Evolutionary conservation across 2,329 filamentous ascomycete genomes (phyloP).

Genomic region (Fusarium longipes): DNA sequence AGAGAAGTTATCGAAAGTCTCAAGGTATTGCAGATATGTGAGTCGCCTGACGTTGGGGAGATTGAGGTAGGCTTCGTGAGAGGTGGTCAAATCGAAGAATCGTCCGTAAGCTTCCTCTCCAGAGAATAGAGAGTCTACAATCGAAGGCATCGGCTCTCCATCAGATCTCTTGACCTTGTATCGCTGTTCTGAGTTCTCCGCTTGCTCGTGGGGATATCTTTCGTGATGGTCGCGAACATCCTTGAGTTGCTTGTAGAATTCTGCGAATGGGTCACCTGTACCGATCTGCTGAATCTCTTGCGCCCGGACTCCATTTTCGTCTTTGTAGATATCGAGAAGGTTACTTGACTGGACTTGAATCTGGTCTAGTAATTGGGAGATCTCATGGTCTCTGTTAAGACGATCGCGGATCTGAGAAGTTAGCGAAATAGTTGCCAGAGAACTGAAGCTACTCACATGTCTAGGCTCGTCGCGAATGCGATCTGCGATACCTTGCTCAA

Average conservation of each 20-base stretch:
- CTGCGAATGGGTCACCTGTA: slow-evolving; percentile 86
- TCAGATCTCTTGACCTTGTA: slow-evolving; percentile 79
- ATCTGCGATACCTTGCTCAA: slow-evolving; percentile 94
- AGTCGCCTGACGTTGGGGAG: slow-evolving; percentile 86
- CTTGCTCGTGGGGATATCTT: slow-evolving; percentile 91
- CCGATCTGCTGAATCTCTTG: slow-evolving; percentile 87
- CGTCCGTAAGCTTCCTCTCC: slow-evolving; percentile 94
- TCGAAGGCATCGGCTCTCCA: slow-evolving; percentile 70
- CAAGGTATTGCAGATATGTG: slow-evolving; percentile 92
- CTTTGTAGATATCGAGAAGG: slow-evolving; percentile 85
- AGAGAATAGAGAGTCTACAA: slow-evolving; percentile 92
- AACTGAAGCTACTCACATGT: slow-evolving; percentile 68
- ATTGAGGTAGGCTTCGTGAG: slow-evolving; percentile 91
- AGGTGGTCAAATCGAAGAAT: slow-evolving; percentile 87
- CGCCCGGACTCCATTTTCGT: slow-evolving; percentile 76
- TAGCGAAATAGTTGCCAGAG: slow-evolving; percentile 24
- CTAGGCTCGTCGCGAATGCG: slow-evolving; percentile 88
- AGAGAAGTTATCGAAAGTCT: slow-evolving; percentile 87
- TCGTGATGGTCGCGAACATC: slow-evolving; percentile 89
- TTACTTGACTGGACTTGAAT: slow-evolving; percentile 88
- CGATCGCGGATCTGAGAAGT: slow-evolving; percentile 81
- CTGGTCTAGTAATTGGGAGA: slow-evolving; percentile 85
- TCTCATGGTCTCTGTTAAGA: slow-evolving; percentile 90
- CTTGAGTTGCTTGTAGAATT: slow-evolving; percentile 87
- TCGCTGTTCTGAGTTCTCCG: slow-evolving; percentile 92